Conservation (phyloP, 441 rosid species). For the Geranium incanum region DNA sequence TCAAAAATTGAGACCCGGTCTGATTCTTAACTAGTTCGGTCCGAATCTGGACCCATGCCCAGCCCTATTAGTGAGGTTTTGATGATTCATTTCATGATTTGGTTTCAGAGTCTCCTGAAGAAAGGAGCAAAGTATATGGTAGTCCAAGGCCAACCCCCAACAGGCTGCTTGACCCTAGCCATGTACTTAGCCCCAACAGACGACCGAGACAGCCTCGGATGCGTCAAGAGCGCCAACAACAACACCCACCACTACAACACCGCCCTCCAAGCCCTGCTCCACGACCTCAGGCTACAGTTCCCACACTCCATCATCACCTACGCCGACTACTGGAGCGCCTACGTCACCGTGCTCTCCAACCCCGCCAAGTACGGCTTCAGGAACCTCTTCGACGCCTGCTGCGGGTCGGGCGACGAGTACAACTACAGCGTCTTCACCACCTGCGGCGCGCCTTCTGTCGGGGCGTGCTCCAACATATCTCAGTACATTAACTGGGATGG, state of each 20-base stretch:
- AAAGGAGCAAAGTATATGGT: neutral
- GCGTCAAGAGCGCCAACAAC: neutral
- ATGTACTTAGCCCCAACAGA: neutral
- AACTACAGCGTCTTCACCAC: neutral
- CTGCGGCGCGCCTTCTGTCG: neutral
- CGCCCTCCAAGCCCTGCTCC: neutral
- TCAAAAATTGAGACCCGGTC: no score
- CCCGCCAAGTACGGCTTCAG: neutral
- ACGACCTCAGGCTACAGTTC: neutral
- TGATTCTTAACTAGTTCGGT: no score
- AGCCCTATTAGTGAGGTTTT: no score
- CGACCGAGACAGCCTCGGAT: neutral
- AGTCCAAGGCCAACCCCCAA: neutral
- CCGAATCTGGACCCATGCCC: no score
- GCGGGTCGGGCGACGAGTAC: neutral
- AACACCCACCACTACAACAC: neutral
- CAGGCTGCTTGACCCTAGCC: neutral
- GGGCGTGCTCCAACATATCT: constrained; percentile 15
- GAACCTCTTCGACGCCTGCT: neutral
- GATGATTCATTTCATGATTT: neutral
- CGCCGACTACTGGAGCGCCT: neutral
- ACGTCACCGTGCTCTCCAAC: neutral
- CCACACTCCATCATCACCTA: neutral
- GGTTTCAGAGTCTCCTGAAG: neutral
- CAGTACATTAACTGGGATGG: constrained; percentile 88